Evolutionary conservation across 2,329 filamentous ascomycete species (phyloP).

Genomic region (Basipetospora sp.): DNA sequence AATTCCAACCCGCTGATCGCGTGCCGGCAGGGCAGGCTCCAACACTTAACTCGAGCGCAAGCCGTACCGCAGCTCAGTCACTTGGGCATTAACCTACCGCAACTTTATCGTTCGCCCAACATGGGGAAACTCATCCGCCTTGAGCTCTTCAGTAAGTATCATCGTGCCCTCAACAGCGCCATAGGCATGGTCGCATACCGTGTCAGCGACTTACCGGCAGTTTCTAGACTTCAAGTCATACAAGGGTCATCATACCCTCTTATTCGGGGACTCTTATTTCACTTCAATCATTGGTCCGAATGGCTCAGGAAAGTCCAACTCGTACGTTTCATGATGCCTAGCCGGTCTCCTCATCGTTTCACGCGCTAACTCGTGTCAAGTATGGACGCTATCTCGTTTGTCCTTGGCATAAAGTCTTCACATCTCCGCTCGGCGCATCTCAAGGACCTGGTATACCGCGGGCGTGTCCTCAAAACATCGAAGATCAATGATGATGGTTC

Average conservation of each 20-base stretch:
- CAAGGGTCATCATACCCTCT: slow-evolving; percentile 84
- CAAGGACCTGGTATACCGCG: slow-evolving; percentile 89
- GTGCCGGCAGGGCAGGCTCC: too few relatives aligned
- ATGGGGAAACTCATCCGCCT: slow-evolving; percentile 96
- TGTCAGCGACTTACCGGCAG: slow-evolving; percentile 8
- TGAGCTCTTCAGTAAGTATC: slow-evolving; percentile 70
- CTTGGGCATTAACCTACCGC: too few relatives aligned
- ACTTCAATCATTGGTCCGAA: slow-evolving; percentile 98
- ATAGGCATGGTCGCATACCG: neutral
- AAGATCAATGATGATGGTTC: slow-evolving; percentile 85
- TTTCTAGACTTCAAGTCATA: slow-evolving; percentile 92
- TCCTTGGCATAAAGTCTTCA: slow-evolving; percentile 96
- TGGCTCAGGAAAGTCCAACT: slow-evolving; percentile 98
- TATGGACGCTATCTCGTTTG: slow-evolving; percentile 99
- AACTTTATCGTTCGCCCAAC: slow-evolving; percentile 25
- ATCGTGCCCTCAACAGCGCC: slow-evolving; percentile 3
- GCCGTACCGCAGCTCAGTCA: too few relatives aligned
- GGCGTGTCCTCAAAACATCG: slow-evolving; percentile 78
- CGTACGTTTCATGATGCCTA: slow-evolving; percentile 51
- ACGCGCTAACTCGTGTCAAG: too few relatives aligned
- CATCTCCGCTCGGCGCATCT: slow-evolving; percentile 88
- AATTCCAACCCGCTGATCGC: too few relatives aligned
- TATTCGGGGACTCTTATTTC: slow-evolving; percentile 96
- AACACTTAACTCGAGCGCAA: too few relatives aligned
- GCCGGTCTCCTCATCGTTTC: too few relatives aligned